Base-by-base conservation (phyloP, 1,139 yeast genomes). In the Candida sojae region DNA sequence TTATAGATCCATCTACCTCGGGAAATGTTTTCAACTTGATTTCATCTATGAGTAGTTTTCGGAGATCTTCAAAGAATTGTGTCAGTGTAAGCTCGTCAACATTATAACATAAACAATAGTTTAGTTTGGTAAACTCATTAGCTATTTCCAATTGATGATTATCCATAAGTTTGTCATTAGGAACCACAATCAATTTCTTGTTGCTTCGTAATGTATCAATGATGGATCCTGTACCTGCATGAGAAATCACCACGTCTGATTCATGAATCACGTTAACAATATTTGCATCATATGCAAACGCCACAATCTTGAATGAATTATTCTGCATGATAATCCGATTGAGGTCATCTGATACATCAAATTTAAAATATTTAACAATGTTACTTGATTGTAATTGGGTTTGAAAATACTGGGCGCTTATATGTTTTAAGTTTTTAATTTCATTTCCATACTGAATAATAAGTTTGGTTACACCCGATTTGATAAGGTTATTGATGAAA, bases 221-320 rank as follows among this genome's bases (percentile, higher is more conserved):
- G 8, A 93, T 88, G 0, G 97, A 88, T 1, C 99, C 99, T 0
- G 98, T 89, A 2, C 95, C 98, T 0, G 96, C 97, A 63, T 93
- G 98, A 1, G 96, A 84, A 10, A 93, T 76, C 6, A 92, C 87
- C 40, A 88, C 58, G 47, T 83, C 83, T 1, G 79, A 68, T 3
- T 60, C 41, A 0, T 56, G 35, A 1, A 85, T 77, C 62, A 52
- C 79, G 51, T 7, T 55, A 44, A 42, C 64, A 59, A 58, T 86
- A 61, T 55, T 70, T 1, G 65, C 54, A 5, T 80, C 70, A 60
- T 82, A 83, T 1, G 81, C 75, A 31, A 84, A 68, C 3, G 82
- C 83, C 25, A 64, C 61, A 6, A 55, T 29, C 8, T 81, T 44
- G 26, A 53, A 41, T 12, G 47, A 45, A 6, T 42, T 5, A 1